A percentile compares a stretch with the other conserved stretches of the same genome.
Evolutionary conservation across 2,329 filamentous ascomycete genomes (phyloP).

Genomic region (Gliomastix tumulicola): DNA sequence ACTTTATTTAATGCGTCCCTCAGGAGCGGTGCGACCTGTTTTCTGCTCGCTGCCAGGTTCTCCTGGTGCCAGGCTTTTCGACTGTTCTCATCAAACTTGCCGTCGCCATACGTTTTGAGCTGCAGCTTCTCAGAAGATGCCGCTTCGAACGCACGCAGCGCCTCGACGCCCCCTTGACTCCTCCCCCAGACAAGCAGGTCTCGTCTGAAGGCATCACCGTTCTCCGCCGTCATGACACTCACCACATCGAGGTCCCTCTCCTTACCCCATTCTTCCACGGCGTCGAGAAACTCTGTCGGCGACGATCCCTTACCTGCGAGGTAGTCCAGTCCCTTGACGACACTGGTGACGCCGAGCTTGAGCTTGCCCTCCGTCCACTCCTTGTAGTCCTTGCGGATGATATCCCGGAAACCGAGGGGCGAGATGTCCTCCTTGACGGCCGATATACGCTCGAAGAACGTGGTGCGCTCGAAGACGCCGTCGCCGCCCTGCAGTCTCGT

Average conservation of each 20-base stretch:
- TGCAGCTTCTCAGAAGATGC: conserved; percentile 47
- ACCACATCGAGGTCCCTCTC: conserved; percentile 55
- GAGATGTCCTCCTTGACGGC: conserved; percentile 63
- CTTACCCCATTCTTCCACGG: conserved; percentile 44
- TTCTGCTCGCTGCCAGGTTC: conserved; percentile 53
- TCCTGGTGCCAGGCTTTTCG: conserved; percentile 62
- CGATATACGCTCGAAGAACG: conserved; percentile 53
- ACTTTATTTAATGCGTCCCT: too few species aligned
- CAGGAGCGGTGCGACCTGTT: conserved; percentile 63
- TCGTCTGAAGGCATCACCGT: conserved; percentile 49
- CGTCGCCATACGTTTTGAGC: conserved; percentile 47
- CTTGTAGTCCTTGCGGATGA: conserved; percentile 80
- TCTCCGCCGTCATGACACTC: conserved; percentile 63
- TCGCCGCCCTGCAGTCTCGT: conserved; percentile 20
- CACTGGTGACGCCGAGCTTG: conserved; percentile 59
- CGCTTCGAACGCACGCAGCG: conserved; percentile 26
- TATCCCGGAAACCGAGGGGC: conserved; percentile 52
- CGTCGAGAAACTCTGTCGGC: conserved; percentile 35
- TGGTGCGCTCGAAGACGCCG: conserved; percentile 40
- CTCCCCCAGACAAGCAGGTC: conserved; percentile 63
- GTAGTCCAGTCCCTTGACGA: conserved; percentile 56
- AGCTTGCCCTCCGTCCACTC: conserved; percentile 56
- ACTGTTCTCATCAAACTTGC: conserved; percentile 33
- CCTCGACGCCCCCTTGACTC: conserved; percentile 37
- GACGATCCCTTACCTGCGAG: conserved; percentile 48